phyloP scores from a whole-genome alignment of 192 early-diverging fungal genomes.

The Podila epigama region DNA sequence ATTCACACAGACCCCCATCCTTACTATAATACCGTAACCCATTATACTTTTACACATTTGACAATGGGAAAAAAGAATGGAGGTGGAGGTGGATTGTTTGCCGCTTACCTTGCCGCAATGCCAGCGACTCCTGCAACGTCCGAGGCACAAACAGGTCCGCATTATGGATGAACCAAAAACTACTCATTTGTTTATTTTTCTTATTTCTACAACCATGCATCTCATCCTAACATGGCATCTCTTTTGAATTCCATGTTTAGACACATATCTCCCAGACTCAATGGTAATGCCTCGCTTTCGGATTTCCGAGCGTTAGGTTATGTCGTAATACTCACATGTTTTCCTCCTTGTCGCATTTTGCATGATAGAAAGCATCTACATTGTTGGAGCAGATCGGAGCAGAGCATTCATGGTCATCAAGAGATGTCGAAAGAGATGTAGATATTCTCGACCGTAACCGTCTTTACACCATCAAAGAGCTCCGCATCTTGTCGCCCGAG shows the following conservation, averaged over 20 bases:
- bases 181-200: not conserved
- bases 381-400: constrained; percentile 57
- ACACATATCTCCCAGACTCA: not conserved
- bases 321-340: not conserved
- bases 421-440: constrained; percentile 57
- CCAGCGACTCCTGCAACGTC: not conserved
- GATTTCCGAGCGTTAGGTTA: not conserved
- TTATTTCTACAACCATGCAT: not conserved
- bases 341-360: not conserved
- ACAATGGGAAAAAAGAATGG: not conserved
- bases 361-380: constrained; percentile 55
- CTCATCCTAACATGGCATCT: not conserved
- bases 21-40: too few species aligned
- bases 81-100: not conserved
- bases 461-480: constrained; percentile 54
- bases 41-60: not conserved
- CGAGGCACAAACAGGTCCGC: not conserved
- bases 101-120: not conserved
- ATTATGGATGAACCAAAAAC: not conserved
- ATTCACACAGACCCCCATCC: too few species aligned
- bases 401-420: constrained; percentile 55
- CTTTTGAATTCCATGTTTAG: not conserved
- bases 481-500: constrained; percentile 54
- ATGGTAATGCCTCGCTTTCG: not conserved
- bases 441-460: constrained; percentile 52